Evolutionary conservation across 164 flowering plant species (phyloP).

Genomic region (Macadamia tetraphylla): DNA sequence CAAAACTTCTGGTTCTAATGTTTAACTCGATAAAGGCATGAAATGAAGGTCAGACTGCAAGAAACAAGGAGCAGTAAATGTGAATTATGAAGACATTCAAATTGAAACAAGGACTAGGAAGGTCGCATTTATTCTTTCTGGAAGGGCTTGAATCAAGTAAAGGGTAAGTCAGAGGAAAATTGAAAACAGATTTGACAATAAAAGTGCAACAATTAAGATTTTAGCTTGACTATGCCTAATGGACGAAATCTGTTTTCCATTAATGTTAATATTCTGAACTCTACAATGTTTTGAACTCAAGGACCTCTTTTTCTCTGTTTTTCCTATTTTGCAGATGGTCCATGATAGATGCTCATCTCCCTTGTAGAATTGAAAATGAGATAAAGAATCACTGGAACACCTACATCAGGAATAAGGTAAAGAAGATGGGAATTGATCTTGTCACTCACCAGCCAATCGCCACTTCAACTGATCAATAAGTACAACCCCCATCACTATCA

Average conservation of each 20-base stretch:
- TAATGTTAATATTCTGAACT: constrained; percentile 6
- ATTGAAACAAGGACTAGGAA: no score
- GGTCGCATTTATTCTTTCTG: no score
- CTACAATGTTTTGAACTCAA: no score
- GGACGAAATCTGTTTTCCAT: constrained; percentile 43
- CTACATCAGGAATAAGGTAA: constrained; percentile 57
- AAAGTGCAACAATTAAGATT: neutral
- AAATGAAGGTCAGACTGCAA: no score
- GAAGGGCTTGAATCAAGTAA: neutral
- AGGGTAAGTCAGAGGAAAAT: no score
- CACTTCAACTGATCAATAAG: constrained; percentile 15
- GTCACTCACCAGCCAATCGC: constrained; percentile 50
- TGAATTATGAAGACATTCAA: no score
- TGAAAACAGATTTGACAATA: neutral
- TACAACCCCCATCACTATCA: neutral
- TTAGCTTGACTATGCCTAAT: constrained; percentile 42
- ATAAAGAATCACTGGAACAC: constrained; percentile 79
- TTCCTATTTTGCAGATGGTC: constrained; percentile 52
- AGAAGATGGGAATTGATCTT: constrained; percentile 49
- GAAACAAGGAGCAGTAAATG: no score
- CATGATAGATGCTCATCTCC: constrained; percentile 65
- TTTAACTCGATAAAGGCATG: no score
- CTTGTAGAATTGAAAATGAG: constrained; percentile 82
- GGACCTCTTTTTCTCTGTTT: neutral
- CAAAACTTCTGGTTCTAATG: no score